Percentiles rank a stretch among this genome's conserved stretches.
Evolutionary conservation across 331 rosid genomes (phyloP).

Genomic region (Rosa hybrid): DNA sequence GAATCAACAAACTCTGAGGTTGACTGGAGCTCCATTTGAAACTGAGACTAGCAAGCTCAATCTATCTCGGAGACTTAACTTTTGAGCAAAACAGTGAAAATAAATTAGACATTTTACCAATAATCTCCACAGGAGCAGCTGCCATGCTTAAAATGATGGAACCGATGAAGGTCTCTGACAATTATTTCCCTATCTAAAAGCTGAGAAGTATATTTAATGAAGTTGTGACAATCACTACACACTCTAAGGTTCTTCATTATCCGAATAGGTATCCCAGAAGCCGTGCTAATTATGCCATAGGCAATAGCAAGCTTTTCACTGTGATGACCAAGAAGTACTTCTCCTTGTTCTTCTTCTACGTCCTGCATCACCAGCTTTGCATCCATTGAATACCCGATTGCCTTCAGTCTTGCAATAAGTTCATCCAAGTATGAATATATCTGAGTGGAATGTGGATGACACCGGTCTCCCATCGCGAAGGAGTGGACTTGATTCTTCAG

Average conservation of each 20-base stretch:
- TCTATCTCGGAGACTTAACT: not conserved
- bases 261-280: constrained; percentile 52
- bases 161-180: constrained; percentile 66
- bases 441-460: constrained; percentile 45
- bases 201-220: constrained; percentile 64
- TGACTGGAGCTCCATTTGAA: not conserved
- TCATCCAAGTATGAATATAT: constrained; percentile 59
- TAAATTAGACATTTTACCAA: constrained; percentile 48
- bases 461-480: constrained; percentile 60
- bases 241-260: constrained; percentile 72
- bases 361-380: constrained; percentile 62
- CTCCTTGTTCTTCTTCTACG: constrained; percentile 79
- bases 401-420: constrained; percentile 68
- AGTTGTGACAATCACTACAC: constrained; percentile 70
- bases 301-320: constrained; percentile 78
- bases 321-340: constrained; percentile 63
- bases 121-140: constrained; percentile 75
- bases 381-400: constrained; percentile 64
- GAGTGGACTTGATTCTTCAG: constrained; percentile 64
- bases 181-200: constrained; percentile 65
- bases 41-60: constrained; percentile 17
- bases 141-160: constrained; percentile 69
- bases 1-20: constrained; percentile 18
- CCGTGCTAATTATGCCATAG: constrained; percentile 52
- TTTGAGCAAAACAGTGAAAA: not conserved